These are phyloP conservation scores for Pythium volutum DNA, from an alignment of 352 stramenopile genomes.

Conservation along the genomic window DNA sequence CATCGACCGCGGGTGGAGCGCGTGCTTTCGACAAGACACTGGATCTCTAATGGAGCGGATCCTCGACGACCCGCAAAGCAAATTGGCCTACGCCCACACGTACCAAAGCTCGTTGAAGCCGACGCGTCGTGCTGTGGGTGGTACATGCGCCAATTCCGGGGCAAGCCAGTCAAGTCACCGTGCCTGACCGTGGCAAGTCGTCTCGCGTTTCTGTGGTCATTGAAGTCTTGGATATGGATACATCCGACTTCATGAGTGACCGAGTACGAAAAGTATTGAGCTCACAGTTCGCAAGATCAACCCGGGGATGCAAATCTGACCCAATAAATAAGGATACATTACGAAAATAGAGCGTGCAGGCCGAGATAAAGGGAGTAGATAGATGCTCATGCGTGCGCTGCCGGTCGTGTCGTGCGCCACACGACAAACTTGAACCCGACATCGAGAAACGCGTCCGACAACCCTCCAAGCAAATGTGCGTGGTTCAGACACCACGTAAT, in stretches of 20 bases:
- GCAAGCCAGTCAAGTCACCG: not conserved
- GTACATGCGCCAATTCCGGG: not conserved
- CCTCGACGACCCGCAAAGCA: not conserved
- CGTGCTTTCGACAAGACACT: not conserved
- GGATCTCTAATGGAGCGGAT: not conserved
- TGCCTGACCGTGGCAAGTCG: not conserved
- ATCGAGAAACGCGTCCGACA: slow-evolving; percentile 39
- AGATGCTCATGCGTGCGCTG: not conserved
- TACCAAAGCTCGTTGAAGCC: not conserved
- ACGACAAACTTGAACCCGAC: slow-evolving; percentile 36
- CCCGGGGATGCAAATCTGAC: no score
- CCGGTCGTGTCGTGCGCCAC: slow-evolving; percentile 17
- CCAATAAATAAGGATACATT: slow-evolving; percentile 12
- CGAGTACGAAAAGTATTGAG: slow-evolving; percentile 6
- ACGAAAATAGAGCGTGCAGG: not conserved
- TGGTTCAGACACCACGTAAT: slow-evolving; percentile 55
- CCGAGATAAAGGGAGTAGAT: not conserved
- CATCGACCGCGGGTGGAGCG: not conserved
- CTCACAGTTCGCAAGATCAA: no score
- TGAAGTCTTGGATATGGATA: not conserved
- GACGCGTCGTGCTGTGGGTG: not conserved
- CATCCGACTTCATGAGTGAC: not conserved
- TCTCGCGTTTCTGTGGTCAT: not conserved
- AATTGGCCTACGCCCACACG: not conserved
- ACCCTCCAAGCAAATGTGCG: slow-evolving; percentile 46